These are phyloP conservation scores for Paracoccidioides brasiliensis DNA, from an alignment of 2,329 filamentous ascomycete genomes.

Conservation along the genomic window DNA sequence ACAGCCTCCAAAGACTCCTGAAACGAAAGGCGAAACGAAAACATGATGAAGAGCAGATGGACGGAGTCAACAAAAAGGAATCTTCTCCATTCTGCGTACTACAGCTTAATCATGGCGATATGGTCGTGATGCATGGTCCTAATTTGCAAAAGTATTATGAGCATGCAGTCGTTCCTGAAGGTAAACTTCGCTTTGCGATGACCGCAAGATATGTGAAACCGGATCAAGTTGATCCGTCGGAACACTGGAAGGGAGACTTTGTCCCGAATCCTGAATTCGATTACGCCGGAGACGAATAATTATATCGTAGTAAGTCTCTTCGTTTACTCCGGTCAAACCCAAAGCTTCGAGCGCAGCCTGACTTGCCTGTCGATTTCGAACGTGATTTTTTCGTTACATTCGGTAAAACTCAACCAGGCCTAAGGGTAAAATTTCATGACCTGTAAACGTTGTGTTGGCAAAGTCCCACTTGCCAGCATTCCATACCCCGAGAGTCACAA, in stretches of 20 bases:
- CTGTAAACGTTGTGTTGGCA: too few species aligned
- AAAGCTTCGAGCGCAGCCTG: too few species aligned
- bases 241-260: conserved; percentile 12
- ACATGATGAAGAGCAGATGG: conserved; percentile 8
- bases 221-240: conserved; percentile 19
- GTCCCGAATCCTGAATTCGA: conserved; percentile 4
- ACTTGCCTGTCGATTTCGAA: too few species aligned
- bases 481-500: too few species aligned
- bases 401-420: too few species aligned
- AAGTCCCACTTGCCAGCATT: too few species aligned
- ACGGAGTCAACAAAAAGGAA: conserved; percentile 15
- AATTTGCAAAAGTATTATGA: conserved; percentile 44
- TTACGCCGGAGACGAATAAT: conserved; percentile 14
- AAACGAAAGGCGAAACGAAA: not conserved
- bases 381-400: too few species aligned
- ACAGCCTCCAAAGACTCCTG: not conserved
- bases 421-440: too few species aligned
- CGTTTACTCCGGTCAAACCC: too few species aligned
- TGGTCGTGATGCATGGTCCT: conserved; percentile 46
- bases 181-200: conserved; percentile 36
- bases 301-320: too few species aligned
- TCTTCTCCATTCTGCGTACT: conserved; percentile 29
- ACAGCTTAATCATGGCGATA: conserved; percentile 42
- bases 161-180: conserved; percentile 34
- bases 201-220: conserved; percentile 36